phyloP scores from a whole-genome alignment of 352 stramenopile species.

The Phytophthora sp. region DNA sequence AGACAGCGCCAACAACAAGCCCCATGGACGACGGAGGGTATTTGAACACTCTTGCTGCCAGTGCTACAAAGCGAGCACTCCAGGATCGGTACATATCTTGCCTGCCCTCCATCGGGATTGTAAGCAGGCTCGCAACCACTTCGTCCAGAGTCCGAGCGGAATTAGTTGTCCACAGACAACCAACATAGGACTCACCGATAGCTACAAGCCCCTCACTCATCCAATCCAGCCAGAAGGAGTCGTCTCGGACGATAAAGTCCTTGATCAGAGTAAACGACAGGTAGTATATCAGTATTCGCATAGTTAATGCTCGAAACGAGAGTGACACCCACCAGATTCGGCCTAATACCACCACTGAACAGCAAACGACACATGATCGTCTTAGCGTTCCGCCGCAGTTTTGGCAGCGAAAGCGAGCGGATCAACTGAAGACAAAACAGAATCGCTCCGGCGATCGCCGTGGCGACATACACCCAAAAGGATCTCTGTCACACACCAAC shows the following conservation, averaged over 20 bases:
- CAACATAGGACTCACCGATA: slow-evolving; percentile 85
- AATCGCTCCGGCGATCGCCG: slow-evolving; percentile 59
- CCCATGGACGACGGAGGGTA: slow-evolving; percentile 75
- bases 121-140: slow-evolving; percentile 76
- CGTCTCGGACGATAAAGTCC: slow-evolving; percentile 82
- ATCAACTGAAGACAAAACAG: slow-evolving; percentile 72
- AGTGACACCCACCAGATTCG: slow-evolving; percentile 47
- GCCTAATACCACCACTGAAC: slow-evolving; percentile 60
- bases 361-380: slow-evolving; percentile 79
- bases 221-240: slow-evolving; percentile 88
- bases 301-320: not conserved
- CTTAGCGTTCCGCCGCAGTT: slow-evolving; percentile 70
- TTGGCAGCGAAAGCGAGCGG: slow-evolving; percentile 75
- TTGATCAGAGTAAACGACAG: slow-evolving; percentile 26
- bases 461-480: slow-evolving; percentile 81
- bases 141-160: slow-evolving; percentile 65
- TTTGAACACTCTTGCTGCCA: slow-evolving; percentile 79
- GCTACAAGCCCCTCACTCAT: slow-evolving; percentile 85
- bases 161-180: slow-evolving; percentile 72
- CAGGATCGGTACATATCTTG: slow-evolving; percentile 90
- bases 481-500: slow-evolving; percentile 55
- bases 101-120: slow-evolving; percentile 79
- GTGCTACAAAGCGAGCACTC: slow-evolving; percentile 74
- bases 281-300: not conserved
- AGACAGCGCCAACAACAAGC: slow-evolving; percentile 67